Evolutionary conservation across 441 rosid genomes (phyloP).

Genomic region (Viola pubescens): DNA sequence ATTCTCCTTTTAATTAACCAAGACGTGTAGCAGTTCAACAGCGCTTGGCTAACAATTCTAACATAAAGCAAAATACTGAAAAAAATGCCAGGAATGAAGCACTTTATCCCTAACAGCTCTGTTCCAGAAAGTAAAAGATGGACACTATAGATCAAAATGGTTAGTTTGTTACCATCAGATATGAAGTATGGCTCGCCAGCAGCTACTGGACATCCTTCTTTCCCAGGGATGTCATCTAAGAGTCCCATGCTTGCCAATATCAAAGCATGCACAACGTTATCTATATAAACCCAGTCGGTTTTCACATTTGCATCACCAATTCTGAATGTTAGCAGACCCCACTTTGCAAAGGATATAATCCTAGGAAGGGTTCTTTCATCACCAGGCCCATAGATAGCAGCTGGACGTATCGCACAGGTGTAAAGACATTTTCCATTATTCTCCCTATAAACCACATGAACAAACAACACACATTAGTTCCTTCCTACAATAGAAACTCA

Average conservation of each 20-base stretch:
- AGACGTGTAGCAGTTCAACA: not conserved
- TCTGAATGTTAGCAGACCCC: constrained; percentile 58
- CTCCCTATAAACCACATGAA: constrained; percentile 27
- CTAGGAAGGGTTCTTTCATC: constrained; percentile 93
- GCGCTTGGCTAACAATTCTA: not conserved
- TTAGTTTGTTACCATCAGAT: constrained; percentile 57
- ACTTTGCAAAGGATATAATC: constrained; percentile 58
- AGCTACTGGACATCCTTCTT: constrained; percentile 57
- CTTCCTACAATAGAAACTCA: not conserved
- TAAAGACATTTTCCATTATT: constrained; percentile 47
- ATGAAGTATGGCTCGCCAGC: constrained; percentile 91
- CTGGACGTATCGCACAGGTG: constrained; percentile 86
- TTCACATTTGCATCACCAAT: constrained; percentile 65
- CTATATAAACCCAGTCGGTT: constrained; percentile 82
- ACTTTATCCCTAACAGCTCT: not conserved
- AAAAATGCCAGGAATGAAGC: not conserved
- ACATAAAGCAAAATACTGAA: not conserved
- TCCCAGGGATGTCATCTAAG: constrained; percentile 72
- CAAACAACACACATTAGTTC: too few relatives aligned
- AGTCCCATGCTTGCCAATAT: constrained; percentile 89
- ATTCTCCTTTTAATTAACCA: too few relatives aligned
- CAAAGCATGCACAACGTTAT: constrained; percentile 79
- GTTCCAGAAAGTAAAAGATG: too few relatives aligned
- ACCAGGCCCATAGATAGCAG: constrained; percentile 92
- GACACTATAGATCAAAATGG: too few relatives aligned